Evolutionary conservation across 768 basidiomycete species (phyloP).

Genomic region (Candolleomyces efflorescens): DNA sequence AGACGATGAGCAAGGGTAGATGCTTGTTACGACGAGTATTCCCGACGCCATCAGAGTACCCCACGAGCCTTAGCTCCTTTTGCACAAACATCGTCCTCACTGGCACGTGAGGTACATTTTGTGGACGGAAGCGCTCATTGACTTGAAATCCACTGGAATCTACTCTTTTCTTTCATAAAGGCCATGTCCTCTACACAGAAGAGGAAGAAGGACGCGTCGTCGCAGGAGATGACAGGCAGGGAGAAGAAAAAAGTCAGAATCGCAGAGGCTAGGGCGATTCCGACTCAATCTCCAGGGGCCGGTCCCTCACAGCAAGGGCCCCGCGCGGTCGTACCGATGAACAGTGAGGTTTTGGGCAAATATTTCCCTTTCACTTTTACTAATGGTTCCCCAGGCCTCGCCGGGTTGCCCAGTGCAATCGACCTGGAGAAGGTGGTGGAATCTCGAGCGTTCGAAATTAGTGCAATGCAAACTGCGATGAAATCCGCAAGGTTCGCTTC

Average conservation of each 20-base stretch:
- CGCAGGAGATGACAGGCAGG: constrained; percentile 34
- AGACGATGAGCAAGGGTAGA: neutral
- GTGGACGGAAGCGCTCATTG: neutral
- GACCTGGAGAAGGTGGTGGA: constrained; percentile 90
- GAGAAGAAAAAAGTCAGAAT: constrained; percentile 72
- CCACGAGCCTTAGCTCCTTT: neutral
- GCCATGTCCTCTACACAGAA: constrained; percentile 18
- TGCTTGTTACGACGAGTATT: neutral
- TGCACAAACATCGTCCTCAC: neutral
- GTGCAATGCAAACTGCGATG: constrained; percentile 87
- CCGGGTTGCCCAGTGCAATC: constrained; percentile 64
- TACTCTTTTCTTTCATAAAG: neutral
- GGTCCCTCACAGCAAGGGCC: constrained; percentile 30
- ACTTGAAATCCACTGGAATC: too few relatives aligned
- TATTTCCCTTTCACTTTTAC: neutral
- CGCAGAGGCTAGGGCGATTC: constrained; percentile 59
- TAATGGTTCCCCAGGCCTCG: constrained; percentile 39
- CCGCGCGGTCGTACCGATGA: constrained; percentile 28
- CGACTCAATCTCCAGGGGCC: constrained; percentile 43
- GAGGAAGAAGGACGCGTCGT: constrained; percentile 28
- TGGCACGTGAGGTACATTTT: neutral
- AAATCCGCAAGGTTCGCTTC: constrained; percentile 60
- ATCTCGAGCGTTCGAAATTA: constrained; percentile 87
- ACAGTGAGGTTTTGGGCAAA: neutral
- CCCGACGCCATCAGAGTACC: neutral